Conservation (phyloP, 805 yeast species). For the Cyberlindnera euphorbiiphila region DNA sequence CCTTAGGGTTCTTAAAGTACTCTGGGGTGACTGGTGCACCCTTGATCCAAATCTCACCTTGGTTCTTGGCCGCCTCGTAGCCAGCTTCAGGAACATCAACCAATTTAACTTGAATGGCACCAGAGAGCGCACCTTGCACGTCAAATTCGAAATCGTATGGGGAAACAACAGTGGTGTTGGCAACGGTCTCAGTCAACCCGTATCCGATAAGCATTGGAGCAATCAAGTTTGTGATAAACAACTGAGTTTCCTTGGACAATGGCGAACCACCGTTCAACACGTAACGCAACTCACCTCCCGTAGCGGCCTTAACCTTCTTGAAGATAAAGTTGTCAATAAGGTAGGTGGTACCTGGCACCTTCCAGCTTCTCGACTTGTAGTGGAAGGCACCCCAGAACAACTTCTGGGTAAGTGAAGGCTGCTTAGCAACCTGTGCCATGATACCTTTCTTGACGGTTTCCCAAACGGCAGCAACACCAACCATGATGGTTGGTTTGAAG, state of each 20-base stretch:
- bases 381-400: constrained; percentile 86
- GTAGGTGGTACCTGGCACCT: constrained; percentile 65
- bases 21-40: constrained; percentile 73
- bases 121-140: constrained; percentile 78
- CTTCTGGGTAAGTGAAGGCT: constrained; percentile 65
- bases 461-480: constrained; percentile 99
- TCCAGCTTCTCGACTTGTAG: constrained; percentile 62
- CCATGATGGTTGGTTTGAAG: constrained; percentile 90
- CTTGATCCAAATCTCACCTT: constrained; percentile 84
- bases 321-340: constrained; percentile 71
- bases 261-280: constrained; percentile 93
- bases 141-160: constrained; percentile 66
- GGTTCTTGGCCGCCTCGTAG: constrained; percentile 81
- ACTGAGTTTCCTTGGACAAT: constrained; percentile 74
- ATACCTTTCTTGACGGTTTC: constrained; percentile 94
- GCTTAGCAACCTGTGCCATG: constrained; percentile 62
- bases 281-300: constrained; percentile 81
- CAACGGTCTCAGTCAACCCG: constrained; percentile 95
- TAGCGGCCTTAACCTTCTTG: constrained; percentile 86
- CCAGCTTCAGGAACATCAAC: constrained; percentile 91
- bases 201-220: constrained; percentile 92
- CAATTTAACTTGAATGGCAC: constrained; percentile 81
- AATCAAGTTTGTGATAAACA: constrained; percentile 68
- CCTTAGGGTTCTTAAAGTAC: constrained; percentile 80
- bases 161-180: constrained; percentile 71